Base-by-base conservation (phyloP, 2,329 filamentous ascomycete genomes). In the Colletotrichum sp. region DNA sequence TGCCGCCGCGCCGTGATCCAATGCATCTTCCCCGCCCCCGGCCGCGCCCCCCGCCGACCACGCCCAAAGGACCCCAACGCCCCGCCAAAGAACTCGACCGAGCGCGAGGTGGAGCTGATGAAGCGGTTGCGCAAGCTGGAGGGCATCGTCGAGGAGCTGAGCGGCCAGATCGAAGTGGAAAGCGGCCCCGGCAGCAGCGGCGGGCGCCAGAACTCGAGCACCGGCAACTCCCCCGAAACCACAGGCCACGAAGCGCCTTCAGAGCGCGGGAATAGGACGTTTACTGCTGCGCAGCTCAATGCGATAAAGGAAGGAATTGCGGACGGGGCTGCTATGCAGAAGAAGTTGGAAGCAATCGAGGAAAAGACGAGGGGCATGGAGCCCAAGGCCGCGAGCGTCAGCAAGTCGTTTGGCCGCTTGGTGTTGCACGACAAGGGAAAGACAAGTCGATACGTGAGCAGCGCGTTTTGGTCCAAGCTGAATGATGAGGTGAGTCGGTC, bases 21-120 rank as follows among this genome's bases (percentile, higher is more conserved):
- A 79, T 96, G 94, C 83, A 86, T 95, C 65, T 96, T 95, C 81
- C 94, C 94, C 2, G 92, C 93, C 4, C 94, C 94, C 1, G 94
- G 94, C 12, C 90, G 94, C 71, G 93, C 94, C 8, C 94, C 93
- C 12, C 89, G 94, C 57, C 92, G 94, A 79, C 89, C 90, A 76
- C 89, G 93, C 22, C 87, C 89, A 34, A 94, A 93, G 81, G 90
- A 93, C 62, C 91, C 91, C 8, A 93, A 93, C 80, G 92, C 91
- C 69, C 86, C 88, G 25, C 84, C 87, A n/a, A 90, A 90, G 80
- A 90, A 88, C 69, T 90, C 90, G 72, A 92, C 89, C 80, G 90
- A 92, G 81, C 88, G 92, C 62, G 92, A 93, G 83, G 86, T 90
- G 57, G 94, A 96, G 85, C 86, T 96, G 76, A 87, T 96, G 83